Base-by-base conservation (phyloP, 345 rosid species). In the Gossypium rotundifolium region DNA sequence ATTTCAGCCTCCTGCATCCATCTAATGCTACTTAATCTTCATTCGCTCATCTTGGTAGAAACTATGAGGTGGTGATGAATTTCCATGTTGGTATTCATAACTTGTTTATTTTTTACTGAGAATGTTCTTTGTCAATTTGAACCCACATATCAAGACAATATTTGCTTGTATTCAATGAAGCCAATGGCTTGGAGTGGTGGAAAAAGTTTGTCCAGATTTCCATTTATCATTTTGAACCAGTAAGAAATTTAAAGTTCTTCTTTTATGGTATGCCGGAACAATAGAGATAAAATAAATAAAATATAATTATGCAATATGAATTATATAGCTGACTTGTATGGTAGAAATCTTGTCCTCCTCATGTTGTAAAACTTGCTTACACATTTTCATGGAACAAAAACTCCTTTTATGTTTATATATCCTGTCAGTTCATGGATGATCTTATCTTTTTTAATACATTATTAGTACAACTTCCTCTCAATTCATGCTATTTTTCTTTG, bases 341-440 rank as follows among this genome's bases (percentile, higher is more conserved):
- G 59, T 25, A n/a, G 42, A 23, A 67, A 13, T 66, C 38, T 13
- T 55, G 57, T 16, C 18, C 25, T 20, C 49, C 18, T 29, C 53
- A 69, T 75, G 62, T 75, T 59, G 58, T 23, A n/a, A 46, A 38
- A 62, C 10, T 33, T 14, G 27, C 51, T 13, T 14, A 18, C 5
- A 3, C 38, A 22, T 22, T 22, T 0, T 22, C 23, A 22, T 22
- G 23, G 23, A 22, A 22, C 23, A 22, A 22, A 22, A 22, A 22
- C 23, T 22, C 23, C 23, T 22, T 22, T 22, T 22, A 22, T 22
- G 23, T 22, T 22, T 22, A 22, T 22, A 22, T 22, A 27, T 29
- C 53, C 62, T 11, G 61, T 72, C 51, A 48, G 49, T 72, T 72
- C 29, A 52, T 77, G 40, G 11, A 25, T 49, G n/a, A 51, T 49